phyloP scores from a whole-genome alignment of 257 asterid species.

The Nemophila menziesii region DNA sequence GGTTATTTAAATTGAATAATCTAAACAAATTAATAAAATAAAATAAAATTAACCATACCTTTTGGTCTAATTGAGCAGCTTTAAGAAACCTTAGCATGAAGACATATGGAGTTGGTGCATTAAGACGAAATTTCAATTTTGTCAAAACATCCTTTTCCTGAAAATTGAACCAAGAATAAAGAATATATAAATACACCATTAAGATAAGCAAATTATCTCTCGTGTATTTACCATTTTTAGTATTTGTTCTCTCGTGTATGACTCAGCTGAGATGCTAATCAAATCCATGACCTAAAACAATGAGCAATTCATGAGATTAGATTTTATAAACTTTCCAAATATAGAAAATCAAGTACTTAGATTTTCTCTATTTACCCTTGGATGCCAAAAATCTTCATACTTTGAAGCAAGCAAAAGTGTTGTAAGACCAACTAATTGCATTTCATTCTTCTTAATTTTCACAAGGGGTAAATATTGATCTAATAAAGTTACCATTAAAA shows the following conservation, averaged over 20 bases:
- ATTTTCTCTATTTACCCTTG: slow-evolving; percentile 48
- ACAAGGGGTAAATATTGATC: slow-evolving; percentile 62
- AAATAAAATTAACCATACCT: slow-evolving; percentile 25
- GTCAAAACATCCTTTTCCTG: slow-evolving; percentile 67
- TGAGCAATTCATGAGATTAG: background rate
- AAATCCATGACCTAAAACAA: slow-evolving; percentile 61
- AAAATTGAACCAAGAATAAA: slow-evolving; percentile 6
- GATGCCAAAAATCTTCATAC: slow-evolving; percentile 96
- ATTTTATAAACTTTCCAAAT: background rate
- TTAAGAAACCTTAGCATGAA: slow-evolving; percentile 88
- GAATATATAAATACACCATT: background rate
- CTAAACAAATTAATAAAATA: background rate
- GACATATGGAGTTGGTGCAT: slow-evolving; percentile 85
- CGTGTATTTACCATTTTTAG: slow-evolving; percentile 60
- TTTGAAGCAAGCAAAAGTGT: slow-evolving; percentile 89
- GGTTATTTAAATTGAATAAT: slow-evolving; percentile 1
- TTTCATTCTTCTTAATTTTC: slow-evolving; percentile 53
- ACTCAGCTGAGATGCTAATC: slow-evolving; percentile 69
- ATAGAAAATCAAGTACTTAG: slow-evolving; percentile 1
- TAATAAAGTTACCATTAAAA: slow-evolving; percentile 64
- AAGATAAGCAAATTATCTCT: background rate
- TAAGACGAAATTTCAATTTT: slow-evolving; percentile 78
- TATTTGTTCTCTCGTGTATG: slow-evolving; percentile 71
- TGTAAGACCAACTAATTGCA: slow-evolving; percentile 94
- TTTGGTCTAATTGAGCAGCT: slow-evolving; percentile 70